Percentiles rank a stretch among this genome's conserved stretches.
Evolutionary conservation across 192 early-diverging fungal genomes (phyloP).

Genomic region (Funneliformis geosporum): DNA sequence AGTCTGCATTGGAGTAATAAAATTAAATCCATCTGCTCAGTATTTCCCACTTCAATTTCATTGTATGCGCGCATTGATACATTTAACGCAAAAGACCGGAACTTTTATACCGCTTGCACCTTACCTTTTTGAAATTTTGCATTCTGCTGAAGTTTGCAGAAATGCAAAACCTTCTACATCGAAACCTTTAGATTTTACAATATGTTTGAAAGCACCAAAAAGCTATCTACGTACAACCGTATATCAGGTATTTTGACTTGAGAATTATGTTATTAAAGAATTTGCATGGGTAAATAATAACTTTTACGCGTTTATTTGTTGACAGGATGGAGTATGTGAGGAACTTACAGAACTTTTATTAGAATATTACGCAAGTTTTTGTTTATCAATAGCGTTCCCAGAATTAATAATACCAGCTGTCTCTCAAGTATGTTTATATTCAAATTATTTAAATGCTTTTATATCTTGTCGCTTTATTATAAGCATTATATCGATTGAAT

Average conservation of each 20-base stretch:
- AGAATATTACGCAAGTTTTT: conserved; percentile 72
- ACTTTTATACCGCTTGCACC: conserved; percentile 85
- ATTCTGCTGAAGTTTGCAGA: conserved; percentile 70
- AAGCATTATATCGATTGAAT: background rate
- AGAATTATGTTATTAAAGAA: background rate
- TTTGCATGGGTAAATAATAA: background rate
- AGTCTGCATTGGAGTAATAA: conserved; percentile 68
- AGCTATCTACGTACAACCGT: conserved; percentile 80
- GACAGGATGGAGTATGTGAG: conserved; percentile 77
- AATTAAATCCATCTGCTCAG: conserved; percentile 86
- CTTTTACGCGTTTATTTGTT: background rate
- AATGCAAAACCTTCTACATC: conserved; percentile 76
- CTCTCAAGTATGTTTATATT: conserved; percentile 53
- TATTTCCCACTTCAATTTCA: conserved; percentile 94
- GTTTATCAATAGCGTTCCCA: conserved; percentile 88
- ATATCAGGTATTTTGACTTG: conserved; percentile 59
- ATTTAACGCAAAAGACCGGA: conserved; percentile 68
- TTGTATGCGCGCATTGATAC: conserved; percentile 70
- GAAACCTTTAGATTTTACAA: conserved; percentile 82
- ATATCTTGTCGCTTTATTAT: background rate
- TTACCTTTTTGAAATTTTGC: conserved; percentile 82
- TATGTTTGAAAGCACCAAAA: conserved; percentile 78
- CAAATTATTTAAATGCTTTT: background rate
- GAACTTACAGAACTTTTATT: conserved; percentile 72
- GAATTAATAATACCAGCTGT: conserved; percentile 89